Percentiles rank a stretch among this genome's conserved stretches.
phyloP scores from a whole-genome alignment of 129 eudicot species.

The Tagetes patula region DNA sequence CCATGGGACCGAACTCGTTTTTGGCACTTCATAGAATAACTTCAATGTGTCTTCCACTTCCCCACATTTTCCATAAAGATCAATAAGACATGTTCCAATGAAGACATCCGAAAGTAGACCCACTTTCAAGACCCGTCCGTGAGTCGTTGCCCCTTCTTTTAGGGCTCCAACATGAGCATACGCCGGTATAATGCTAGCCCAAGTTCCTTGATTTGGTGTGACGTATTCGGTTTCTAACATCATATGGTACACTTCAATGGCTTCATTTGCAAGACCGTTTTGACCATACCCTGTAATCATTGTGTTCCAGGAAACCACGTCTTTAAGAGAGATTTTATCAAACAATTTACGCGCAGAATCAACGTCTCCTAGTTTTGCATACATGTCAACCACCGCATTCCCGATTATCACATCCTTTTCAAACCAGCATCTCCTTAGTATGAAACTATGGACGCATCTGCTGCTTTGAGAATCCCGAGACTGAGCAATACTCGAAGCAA shows the following conservation, averaged over 20 bases:
- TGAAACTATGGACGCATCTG: constrained; percentile 57
- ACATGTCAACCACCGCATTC: constrained; percentile 84
- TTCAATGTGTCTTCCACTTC: constrained; percentile 61
- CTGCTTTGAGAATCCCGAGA: constrained; percentile 42
- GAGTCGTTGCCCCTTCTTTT: constrained; percentile 60
- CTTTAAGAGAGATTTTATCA: constrained; percentile 45
- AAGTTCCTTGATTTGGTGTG: constrained; percentile 70
- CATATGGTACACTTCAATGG: constrained; percentile 50
- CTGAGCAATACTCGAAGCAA: constrained; percentile 77
- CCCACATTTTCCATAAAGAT: constrained; percentile 92
- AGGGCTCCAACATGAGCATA: constrained; percentile 90
- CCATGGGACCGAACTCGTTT: constrained; percentile 69
- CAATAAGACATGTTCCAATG: constrained; percentile 71
- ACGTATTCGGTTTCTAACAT: constrained; percentile 44
- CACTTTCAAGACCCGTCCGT: constrained; percentile 52
- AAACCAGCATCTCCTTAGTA: constrained; percentile 66
- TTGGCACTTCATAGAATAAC: constrained; percentile 57
- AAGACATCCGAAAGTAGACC: constrained; percentile 53
- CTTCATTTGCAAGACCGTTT: constrained; percentile 88
- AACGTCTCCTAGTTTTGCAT: constrained; percentile 69
- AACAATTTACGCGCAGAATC: constrained; percentile 55
- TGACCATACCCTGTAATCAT: constrained; percentile 82
- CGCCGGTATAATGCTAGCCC: constrained; percentile 80
- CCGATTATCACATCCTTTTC: constrained; percentile 48
- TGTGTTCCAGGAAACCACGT: constrained; percentile 81